Percentiles rank a stretch among this genome's conserved stretches.
These are phyloP conservation scores for Vigna hirtella DNA, from an alignment of 306 rosid species.

Conservation along the genomic window DNA sequence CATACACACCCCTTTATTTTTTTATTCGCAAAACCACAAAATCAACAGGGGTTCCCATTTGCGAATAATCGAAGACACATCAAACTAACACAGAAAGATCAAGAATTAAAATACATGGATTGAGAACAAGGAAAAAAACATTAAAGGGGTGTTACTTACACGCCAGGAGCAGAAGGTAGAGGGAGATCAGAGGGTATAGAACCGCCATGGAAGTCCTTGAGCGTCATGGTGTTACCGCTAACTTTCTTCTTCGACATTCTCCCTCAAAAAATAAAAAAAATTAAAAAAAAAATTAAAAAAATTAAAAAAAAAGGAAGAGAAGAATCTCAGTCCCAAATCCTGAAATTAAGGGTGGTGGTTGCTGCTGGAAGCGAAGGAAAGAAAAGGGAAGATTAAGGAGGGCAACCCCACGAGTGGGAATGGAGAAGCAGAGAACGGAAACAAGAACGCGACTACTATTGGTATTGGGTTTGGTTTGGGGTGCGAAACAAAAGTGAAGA, in stretches of 20 bases:
- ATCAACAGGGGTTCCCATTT: slow-evolving; percentile 19
- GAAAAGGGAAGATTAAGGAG: neutral
- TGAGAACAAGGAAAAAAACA: neutral
- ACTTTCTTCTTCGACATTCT: slow-evolving; percentile 98
- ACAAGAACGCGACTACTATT: slow-evolving; percentile 1
- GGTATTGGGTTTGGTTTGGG: neutral
- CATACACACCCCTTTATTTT: neutral
- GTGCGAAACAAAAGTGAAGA: neutral
- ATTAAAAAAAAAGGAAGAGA: no score
- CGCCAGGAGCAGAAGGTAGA: slow-evolving; percentile 98
- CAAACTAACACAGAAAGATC: neutral
- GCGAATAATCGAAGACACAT: slow-evolving; percentile 1
- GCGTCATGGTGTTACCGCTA: slow-evolving; percentile 93
- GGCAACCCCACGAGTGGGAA: slow-evolving; percentile 25
- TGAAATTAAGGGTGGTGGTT: neutral
- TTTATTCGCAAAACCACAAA: neutral
- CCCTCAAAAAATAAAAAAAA: neutral
- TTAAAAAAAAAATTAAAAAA: neutral
- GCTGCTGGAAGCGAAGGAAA: neutral
- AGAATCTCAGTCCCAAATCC: slow-evolving; percentile 15
- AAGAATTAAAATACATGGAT: neutral
- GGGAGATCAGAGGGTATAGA: slow-evolving; percentile 95
- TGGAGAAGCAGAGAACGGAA: neutral
- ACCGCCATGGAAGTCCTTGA: slow-evolving; percentile 98
- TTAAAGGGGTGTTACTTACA: slow-evolving; percentile 61